A percentile compares a stretch with the other conserved stretches of the same genome.
Conservation (phyloP, 495 filamentous ascomycete species). For the Margaritispora aquatica region DNA sequence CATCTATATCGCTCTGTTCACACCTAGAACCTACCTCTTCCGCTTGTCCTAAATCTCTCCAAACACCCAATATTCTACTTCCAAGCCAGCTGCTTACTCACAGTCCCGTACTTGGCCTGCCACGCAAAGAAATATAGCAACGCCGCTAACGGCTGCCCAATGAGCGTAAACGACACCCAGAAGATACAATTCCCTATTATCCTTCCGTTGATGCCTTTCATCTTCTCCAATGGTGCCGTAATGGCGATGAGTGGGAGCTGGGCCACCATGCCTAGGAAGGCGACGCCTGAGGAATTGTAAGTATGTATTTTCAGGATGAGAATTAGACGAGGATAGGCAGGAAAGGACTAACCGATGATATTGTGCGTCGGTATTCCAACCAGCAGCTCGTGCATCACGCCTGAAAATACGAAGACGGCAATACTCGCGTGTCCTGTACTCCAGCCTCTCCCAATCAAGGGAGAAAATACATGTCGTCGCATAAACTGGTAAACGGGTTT, state of each 20-base stretch:
- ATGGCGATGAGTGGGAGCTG: constrained; percentile 84
- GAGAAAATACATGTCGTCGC: constrained; percentile 85
- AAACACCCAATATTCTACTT: not conserved
- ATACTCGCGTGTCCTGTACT: constrained; percentile 58
- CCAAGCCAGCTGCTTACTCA: constrained; percentile 22
- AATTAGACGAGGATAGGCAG: too few species aligned
- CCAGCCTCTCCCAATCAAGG: constrained; percentile 77
- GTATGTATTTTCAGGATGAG: too few species aligned
- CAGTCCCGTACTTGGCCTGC: constrained; percentile 93
- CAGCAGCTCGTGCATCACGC: constrained; percentile 82
- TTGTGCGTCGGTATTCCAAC: constrained; percentile 97
- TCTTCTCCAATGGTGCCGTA: constrained; percentile 71
- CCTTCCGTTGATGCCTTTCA: constrained; percentile 63
- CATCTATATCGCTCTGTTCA: too few species aligned
- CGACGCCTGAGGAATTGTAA: constrained; percentile 56
- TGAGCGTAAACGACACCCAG: constrained; percentile 89
- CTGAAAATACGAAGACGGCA: constrained; percentile 80
- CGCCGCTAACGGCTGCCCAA: constrained; percentile 88
- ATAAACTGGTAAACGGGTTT: constrained; percentile 95
- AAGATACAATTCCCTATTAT: constrained; percentile 88
- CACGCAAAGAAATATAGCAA: constrained; percentile 95
- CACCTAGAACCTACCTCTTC: too few species aligned
- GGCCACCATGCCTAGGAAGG: constrained; percentile 88
- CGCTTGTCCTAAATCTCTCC: too few species aligned
- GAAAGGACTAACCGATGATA: constrained; percentile 58